Conservation (phyloP, 1,139 yeast genomes). For the Debaryomycetaceae sp. region DNA sequence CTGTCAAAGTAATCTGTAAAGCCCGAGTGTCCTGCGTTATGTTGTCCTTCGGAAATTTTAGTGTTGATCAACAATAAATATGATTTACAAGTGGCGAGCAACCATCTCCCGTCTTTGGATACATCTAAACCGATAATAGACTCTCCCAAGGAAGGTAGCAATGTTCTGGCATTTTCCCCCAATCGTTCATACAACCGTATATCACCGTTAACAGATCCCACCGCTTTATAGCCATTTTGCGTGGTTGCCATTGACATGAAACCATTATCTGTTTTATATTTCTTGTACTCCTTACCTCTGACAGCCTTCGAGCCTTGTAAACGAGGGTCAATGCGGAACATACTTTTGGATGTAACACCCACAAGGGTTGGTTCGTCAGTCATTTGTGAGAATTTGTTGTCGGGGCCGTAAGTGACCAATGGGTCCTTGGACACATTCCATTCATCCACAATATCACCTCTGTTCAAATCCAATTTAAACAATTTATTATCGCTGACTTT, state of each 20-base stretch:
- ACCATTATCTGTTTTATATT: slow-evolving; percentile 50
- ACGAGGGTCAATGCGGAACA: slow-evolving; percentile 80
- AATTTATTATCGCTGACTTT: slow-evolving; percentile 37
- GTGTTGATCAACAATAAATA: slow-evolving; percentile 69
- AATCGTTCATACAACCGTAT: slow-evolving; percentile 67
- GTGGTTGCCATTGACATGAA: slow-evolving; percentile 71
- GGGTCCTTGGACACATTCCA: slow-evolving; percentile 55
- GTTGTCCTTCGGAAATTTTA: slow-evolving; percentile 55
- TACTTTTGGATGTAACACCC: slow-evolving; percentile 62
- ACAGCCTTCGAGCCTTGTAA: slow-evolving; percentile 52
- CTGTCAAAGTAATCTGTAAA: slow-evolving; percentile 63
- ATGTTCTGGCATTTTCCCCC: slow-evolving; percentile 73
- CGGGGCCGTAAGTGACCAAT: slow-evolving; percentile 61
- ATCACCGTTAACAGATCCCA: slow-evolving; percentile 73
- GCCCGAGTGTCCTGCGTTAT: slow-evolving; percentile 59
- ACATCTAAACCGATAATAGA: slow-evolving; percentile 62
- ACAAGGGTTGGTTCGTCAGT: slow-evolving; percentile 70
- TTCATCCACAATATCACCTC: slow-evolving; percentile 79
- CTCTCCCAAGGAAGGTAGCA: slow-evolving; percentile 80
- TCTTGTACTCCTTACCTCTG: slow-evolving; percentile 34
- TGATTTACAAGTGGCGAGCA: slow-evolving; percentile 72
- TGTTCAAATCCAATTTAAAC: slow-evolving; percentile 72
- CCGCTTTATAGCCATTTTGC: slow-evolving; percentile 68
- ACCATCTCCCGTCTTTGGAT: slow-evolving; percentile 78
- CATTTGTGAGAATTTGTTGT: slow-evolving; percentile 67